Evolutionary conservation across 1,284 basidiomycete species (phyloP).

Genomic region (Irpex rosettiformis): DNA sequence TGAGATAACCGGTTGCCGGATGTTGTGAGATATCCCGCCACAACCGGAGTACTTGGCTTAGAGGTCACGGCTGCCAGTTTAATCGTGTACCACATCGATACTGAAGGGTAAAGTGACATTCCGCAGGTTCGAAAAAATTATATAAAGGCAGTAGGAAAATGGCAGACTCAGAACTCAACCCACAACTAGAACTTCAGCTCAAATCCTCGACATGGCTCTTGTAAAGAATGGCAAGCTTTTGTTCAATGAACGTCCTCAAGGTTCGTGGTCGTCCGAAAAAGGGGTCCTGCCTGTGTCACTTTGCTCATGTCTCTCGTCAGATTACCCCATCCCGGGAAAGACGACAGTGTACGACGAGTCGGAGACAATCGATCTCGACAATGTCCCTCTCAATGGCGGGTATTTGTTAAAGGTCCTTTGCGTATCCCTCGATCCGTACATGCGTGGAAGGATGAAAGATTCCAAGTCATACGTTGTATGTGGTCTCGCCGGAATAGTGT

Average conservation of each 20-base stretch:
- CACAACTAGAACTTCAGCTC: no score
- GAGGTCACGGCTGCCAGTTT: no score
- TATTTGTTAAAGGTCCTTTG: conserved; percentile 47
- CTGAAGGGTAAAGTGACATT: background rate
- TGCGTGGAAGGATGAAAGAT: conserved; percentile 35
- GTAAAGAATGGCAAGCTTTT: conserved; percentile 18
- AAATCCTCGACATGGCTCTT: conserved; percentile 12
- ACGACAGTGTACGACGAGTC: conserved; percentile 43
- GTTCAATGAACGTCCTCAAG: conserved; percentile 16
- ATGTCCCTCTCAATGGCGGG: conserved; percentile 44
- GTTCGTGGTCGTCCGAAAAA: conserved; percentile 3
- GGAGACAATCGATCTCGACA: conserved; percentile 46
- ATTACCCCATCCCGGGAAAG: conserved; percentile 45
- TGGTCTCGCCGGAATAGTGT: background rate
- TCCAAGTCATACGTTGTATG: background rate
- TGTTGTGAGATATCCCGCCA: no score
- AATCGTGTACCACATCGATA: background rate
- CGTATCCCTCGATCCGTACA: conserved; percentile 48
- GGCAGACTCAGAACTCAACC: background rate
- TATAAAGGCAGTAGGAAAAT: background rate
- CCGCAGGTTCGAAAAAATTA: background rate
- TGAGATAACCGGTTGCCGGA: background rate
- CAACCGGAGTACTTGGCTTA: no score
- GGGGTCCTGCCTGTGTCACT: background rate
- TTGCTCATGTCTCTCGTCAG: conserved; percentile 19